Evolutionary conservation across 768 basidiomycete species (phyloP).

Genomic region (Trametes punicea): DNA sequence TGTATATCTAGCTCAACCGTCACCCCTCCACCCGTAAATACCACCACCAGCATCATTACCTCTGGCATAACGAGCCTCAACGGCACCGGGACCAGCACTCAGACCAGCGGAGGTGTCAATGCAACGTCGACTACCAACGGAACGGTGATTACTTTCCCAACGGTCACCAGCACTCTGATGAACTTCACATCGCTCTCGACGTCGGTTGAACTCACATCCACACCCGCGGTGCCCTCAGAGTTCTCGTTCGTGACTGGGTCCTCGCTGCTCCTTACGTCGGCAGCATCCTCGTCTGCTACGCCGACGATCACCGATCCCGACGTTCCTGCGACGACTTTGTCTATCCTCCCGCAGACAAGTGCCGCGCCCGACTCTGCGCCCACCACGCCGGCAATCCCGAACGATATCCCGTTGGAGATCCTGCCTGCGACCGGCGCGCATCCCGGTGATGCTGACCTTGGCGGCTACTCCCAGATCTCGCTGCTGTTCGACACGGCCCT

Average conservation of each 20-base stretch:
- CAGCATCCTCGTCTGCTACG: slow-evolving; percentile 18
- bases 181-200: slow-evolving; percentile 21
- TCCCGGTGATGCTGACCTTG: slow-evolving; percentile 30
- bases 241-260: slow-evolving; percentile 35
- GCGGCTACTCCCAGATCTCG: slow-evolving; percentile 51
- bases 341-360: slow-evolving; percentile 20
- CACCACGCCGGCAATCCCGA: slow-evolving; percentile 44
- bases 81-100: background rate
- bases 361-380: slow-evolving; percentile 28
- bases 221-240: slow-evolving; percentile 30
- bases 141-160: slow-evolving; percentile 33
- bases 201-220: slow-evolving; percentile 20
- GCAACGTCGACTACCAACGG: slow-evolving; percentile 17
- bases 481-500: slow-evolving; percentile 58
- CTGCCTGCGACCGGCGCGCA: slow-evolving; percentile 36
- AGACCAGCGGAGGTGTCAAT: background rate
- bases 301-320: slow-evolving; percentile 38
- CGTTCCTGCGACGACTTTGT: slow-evolving; percentile 30
- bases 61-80: background rate
- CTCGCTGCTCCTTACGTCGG: slow-evolving; percentile 30
- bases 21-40: background rate
- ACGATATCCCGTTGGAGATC: slow-evolving; percentile 58
- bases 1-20: background rate
- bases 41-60: background rate
- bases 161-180: slow-evolving; percentile 12